Conservation (phyloP, 75 land plant genomes). For the Selaginella tamariscina region DNA sequence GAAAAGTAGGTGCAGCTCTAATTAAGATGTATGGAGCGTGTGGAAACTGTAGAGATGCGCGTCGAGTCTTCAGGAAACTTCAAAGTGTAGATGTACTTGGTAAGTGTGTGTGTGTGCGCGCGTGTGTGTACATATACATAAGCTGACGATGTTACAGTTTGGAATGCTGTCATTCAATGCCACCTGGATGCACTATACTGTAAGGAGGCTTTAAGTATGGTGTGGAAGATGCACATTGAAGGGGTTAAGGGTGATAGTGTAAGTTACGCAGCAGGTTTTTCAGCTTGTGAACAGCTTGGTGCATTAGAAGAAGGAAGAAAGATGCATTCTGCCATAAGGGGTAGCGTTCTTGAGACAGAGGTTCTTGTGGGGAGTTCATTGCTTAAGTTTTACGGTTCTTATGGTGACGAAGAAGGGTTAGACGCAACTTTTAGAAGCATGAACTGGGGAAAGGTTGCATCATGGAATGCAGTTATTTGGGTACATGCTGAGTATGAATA, state of each 20-base stretch:
- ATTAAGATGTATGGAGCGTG: background rate
- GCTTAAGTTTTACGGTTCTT: background rate
- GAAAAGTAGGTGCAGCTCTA: background rate
- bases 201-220: background rate
- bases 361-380: background rate
- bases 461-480: background rate
- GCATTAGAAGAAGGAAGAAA: background rate
- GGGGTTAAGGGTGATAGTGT: background rate
- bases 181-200: background rate
- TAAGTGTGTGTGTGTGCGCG: no score
- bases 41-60: background rate
- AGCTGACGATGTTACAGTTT: background rate
- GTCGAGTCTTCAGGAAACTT: background rate
- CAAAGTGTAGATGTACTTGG: no score
- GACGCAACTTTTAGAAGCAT: background rate
- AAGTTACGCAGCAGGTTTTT: background rate
- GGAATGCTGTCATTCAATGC: background rate
- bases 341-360: background rate
- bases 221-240: background rate
- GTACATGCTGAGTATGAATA: background rate
- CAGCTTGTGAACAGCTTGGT: background rate
- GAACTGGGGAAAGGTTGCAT: background rate
- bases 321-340: background rate
- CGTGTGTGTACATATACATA: no score
- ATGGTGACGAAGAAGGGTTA: background rate